A percentile compares a stretch with the other conserved stretches of the same genome.
Evolutionary conservation across 352 stramenopile genomes (phyloP).

Genomic region (Globisporangium radiosum): DNA sequence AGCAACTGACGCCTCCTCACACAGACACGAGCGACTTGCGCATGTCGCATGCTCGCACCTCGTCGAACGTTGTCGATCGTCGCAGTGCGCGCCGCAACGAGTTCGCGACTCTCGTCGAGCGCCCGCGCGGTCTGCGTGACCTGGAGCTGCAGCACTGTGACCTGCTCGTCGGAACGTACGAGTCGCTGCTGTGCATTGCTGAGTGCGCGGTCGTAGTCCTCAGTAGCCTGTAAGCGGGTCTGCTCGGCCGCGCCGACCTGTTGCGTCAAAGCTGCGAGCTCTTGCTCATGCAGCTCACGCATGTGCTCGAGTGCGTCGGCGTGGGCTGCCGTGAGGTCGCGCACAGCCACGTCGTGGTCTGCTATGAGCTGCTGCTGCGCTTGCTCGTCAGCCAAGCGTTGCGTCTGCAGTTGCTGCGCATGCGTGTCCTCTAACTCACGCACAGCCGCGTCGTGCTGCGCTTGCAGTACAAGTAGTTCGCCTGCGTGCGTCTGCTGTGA

Average conservation of each 20-base stretch:
- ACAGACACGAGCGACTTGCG: no score
- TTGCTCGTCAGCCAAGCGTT: not conserved
- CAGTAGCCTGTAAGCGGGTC: no score
- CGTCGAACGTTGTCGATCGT: slow-evolving; percentile 55
- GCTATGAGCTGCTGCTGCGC: slow-evolving; percentile 1
- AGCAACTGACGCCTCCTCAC: not conserved
- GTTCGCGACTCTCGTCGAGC: slow-evolving; percentile 24
- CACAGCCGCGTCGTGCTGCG: no score
- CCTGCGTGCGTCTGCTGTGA: no score
- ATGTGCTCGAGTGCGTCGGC: not conserved
- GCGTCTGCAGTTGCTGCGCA: not conserved
- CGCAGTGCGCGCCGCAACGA: slow-evolving; percentile 25
- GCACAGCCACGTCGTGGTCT: not conserved
- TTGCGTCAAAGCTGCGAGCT: not conserved
- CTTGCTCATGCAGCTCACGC: not conserved
- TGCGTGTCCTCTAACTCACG: not conserved
- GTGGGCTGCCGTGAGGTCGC: not conserved
- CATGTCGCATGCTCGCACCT: slow-evolving; percentile 12
- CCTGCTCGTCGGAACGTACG: not conserved
- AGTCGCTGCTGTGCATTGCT: not conserved
- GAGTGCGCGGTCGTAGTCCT: no score
- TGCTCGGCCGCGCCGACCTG: not conserved
- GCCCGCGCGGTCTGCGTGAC: slow-evolving; percentile 12
- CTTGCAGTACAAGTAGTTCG: not conserved
- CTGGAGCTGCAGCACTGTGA: slow-evolving; percentile 5